phyloP scores from a whole-genome alignment of 768 basidiomycete genomes.

The Filobasidium floriforme region DNA sequence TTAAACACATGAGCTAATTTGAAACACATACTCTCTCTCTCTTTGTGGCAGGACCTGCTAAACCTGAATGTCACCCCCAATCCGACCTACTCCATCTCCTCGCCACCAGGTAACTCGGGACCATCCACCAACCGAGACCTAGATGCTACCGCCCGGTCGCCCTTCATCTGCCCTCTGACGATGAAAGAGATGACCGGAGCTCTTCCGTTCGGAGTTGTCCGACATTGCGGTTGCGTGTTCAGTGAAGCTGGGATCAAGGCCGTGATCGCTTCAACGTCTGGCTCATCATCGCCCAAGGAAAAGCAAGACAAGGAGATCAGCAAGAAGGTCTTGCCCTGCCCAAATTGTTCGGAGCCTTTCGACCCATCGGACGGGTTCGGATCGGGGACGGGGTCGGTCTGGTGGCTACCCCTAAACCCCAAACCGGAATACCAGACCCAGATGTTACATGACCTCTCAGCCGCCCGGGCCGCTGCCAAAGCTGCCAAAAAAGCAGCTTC shows the following conservation, averaged over 20 bases:
- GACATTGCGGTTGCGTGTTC: slow-evolving; percentile 83
- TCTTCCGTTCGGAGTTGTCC: slow-evolving; percentile 79
- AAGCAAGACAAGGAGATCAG: slow-evolving; percentile 33
- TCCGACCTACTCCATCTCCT: slow-evolving; percentile 47
- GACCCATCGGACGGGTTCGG: slow-evolving; percentile 70
- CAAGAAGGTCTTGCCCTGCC: slow-evolving; percentile 31
- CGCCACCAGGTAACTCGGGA: slow-evolving; percentile 29
- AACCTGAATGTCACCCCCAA: slow-evolving; percentile 74
- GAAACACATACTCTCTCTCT: background rate
- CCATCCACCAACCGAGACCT: slow-evolving; percentile 34
- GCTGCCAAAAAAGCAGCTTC: slow-evolving; percentile 6
- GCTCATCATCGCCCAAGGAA: slow-evolving; percentile 25
- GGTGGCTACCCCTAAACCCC: slow-evolving; percentile 36
- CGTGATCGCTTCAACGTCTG: slow-evolving; percentile 48
- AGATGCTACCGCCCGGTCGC: slow-evolving; percentile 51
- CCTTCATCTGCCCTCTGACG: slow-evolving; percentile 84
- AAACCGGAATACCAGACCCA: slow-evolving; percentile 31
- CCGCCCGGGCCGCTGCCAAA: slow-evolving; percentile 20
- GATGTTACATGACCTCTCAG: slow-evolving; percentile 27
- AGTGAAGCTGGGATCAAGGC: slow-evolving; percentile 73
- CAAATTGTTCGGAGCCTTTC: slow-evolving; percentile 50
- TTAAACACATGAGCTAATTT: background rate
- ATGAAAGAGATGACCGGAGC: slow-evolving; percentile 90
- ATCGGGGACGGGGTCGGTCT: slow-evolving; percentile 53
- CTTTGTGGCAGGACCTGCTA: slow-evolving; percentile 63